These are phyloP conservation scores for Candida sanyaensis DNA, from an alignment of 1,139 yeast genomes.

Conservation along the genomic window DNA sequence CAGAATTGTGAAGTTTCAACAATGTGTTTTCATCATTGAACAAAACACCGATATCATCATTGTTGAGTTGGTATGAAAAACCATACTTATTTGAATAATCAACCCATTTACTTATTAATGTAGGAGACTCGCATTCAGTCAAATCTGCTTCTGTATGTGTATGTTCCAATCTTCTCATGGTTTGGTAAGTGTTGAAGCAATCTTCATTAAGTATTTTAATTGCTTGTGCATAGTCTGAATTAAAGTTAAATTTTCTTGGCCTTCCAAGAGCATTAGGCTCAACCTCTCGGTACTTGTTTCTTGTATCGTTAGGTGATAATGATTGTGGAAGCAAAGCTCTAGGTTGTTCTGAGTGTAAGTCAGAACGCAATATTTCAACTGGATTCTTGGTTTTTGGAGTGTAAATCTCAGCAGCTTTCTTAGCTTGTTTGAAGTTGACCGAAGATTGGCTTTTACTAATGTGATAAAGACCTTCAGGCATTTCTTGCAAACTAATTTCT, in stretches of 20 bases:
- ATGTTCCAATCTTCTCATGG: constrained; percentile 42
- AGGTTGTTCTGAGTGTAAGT: constrained; percentile 70
- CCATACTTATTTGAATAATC: constrained; percentile 97
- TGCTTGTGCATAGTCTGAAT: constrained; percentile 40
- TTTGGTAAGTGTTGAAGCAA: constrained; percentile 43
- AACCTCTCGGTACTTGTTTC: constrained; percentile 81
- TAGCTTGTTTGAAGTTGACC: constrained; percentile 67
- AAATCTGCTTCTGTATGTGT: constrained; percentile 29
- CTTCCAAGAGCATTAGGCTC: constrained; percentile 41
- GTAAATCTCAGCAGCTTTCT: constrained; percentile 65
- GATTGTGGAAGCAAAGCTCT: constrained; percentile 79
- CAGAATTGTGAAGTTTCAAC: constrained; percentile 64
- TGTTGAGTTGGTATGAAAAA: constrained; percentile 86
- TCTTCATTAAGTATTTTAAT: constrained; percentile 40
- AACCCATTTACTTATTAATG: constrained; percentile 93
- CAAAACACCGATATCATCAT: constrained; percentile 89
- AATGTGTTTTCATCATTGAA: constrained; percentile 84
- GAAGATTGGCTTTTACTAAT: constrained; percentile 64
- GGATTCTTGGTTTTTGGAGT: constrained; percentile 58
- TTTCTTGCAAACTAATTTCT: constrained; percentile 56
- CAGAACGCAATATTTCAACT: constrained; percentile 69
- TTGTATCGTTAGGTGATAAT: constrained; percentile 90
- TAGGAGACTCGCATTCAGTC: constrained; percentile 55
- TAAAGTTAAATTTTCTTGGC: constrained; percentile 45
- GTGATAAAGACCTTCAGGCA: constrained; percentile 59